Evolutionary conservation across 352 stramenopile species (phyloP), one percentile per base, ranked within the genome.

Genomic region (Globisporangium orthogonon): DNA sequence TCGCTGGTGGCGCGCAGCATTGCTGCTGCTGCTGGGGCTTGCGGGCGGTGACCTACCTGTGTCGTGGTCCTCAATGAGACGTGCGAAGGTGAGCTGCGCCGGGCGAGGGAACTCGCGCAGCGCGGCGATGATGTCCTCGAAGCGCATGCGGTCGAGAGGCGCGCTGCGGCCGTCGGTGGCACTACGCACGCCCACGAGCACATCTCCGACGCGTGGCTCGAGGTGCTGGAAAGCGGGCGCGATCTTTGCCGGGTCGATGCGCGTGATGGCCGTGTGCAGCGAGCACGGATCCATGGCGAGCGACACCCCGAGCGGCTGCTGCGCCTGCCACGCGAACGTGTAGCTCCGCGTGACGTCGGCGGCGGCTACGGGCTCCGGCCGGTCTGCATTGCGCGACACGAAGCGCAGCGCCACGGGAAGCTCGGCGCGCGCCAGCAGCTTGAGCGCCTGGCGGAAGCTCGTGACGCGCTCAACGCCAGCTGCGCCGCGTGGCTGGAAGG

Each of bases 201-300:
- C 67, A 47, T 94, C 83, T 35, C 83, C 83, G 14, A 87, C 67
- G 17, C 69, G 53, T 3, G 83, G 80, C 23, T 76, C 69, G 15
- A 84, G 65, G 9, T 60, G 62, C 53, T 83, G 56, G 50, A 90
- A 81, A 17, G 71, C 73, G 1, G 74, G 61, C 2, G 83, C 74
- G 51, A 92, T 85, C 49, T 83, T 83, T 18, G 66, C 67, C 11
- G 67, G 40, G 52, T 92, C 77, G 52, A 92, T 74, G 1, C 57
- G 64, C 44, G 78, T 89, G 63, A 93, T 83, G 47, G 72, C 71
- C 7, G 80, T 79, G 63, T 90, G 76, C 14, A 93, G 56, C 23
- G 80, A 73, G 50, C 77, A 88, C 56, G 83, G 83, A 51, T 93
- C 80, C 78, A 90, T 90, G 3, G 78, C 78, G 17, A 93, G 65